Evolutionary conservation across 768 basidiomycete species (phyloP), one percentile per base, ranked within the genome.

Genomic region (Daedaleopsis sinensis): DNA sequence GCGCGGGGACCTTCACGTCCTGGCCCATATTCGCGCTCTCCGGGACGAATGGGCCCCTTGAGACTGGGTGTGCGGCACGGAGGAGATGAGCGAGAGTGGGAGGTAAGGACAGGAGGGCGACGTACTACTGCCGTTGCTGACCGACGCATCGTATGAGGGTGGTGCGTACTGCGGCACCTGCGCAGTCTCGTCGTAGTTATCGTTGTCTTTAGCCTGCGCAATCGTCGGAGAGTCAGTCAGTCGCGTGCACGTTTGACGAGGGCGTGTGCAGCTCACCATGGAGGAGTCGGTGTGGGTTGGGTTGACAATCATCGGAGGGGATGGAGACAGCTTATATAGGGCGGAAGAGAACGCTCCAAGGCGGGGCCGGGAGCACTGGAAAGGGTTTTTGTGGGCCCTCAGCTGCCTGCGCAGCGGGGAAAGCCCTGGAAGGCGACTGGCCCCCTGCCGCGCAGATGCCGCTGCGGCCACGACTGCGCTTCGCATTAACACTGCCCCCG

Each of bases 101-200:
- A 36, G 37, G 35, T 19, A 18, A 36, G n/a, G 2, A n/a, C 8
- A 37, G 12, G 18, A 18, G 1, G 32, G 12, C 27, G n/a, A 35
- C 18, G 16, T 27, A 65, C 68, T 53, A 11, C 43, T 18, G 36
- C 38, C 55, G 43, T 57, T 58, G 57, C 58, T 58, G 19, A 70
- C 65, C 9, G 62, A 67, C 13, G 56, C 62, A 53, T 73, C 71
- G 53, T 75, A 75, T 18, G 71, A 65, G 15, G 74, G 74, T 9
- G 73, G 73, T 8, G 60, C 71, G 36, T 69, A 55, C 48, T 59
- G 57, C 15, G 61, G 61, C 61, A 52, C 23, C 53, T 50, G 47
- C 47, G 47, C 58, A 24, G 47, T 46, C 44, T 54, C 61, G 24
- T 59, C 51, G 19, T 56, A 43, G 9, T 53, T 23, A 16, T 19